Base-by-base conservation (phyloP, 2,329 filamentous ascomycete species). In the Arthroderma sp. region DNA sequence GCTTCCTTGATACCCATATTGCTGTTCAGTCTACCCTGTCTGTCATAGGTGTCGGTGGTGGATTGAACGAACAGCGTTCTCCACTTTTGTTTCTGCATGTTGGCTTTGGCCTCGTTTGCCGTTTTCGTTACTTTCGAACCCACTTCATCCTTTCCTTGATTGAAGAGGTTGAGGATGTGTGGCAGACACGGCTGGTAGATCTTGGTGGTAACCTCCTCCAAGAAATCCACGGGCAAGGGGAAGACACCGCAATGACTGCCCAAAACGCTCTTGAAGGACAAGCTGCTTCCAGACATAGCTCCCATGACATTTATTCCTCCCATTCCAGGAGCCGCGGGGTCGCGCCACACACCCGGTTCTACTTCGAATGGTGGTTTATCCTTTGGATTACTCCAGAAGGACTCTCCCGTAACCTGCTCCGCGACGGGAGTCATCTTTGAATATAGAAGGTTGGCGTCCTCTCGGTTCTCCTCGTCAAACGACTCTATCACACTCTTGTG, bases 1-100 rank as follows among this genome's bases (percentile, higher is more conserved):
- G 52, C 47, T 30, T 58, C 43, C 5, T 56, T 38, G 44, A 67
- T 66, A 0, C 64, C 65, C 49, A 68, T 62, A 22, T 65, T 56
- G 4, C 44, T 36, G 44, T 60, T 61, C 28, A 60, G 49, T 10
- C 49, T 34, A 31, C 51, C 39, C 40, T 61, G 58, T 1, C 58
- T 51, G 29, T 60, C 58, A 45, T 55, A 61, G 3, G 45, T 40
- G 11, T 56, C 58, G 6, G 58, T 61, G n/a, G 58, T 54, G 2
- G 59, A 54, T 43, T 61, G 59, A 47, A 57, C 42, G 42, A 58
- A 61, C 2, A 57, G 51, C 0, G 58, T 56, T 29, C 46, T 58
- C 58, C 58, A 61, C 9, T 54, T 53, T n/a, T 54, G 54, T 22
- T 52, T 44, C 10, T 48, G 57, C 10, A 58, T 34, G 29, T 39